Base-by-base conservation (phyloP, 2,329 filamentous ascomycete genomes). In the Penicillium corylophilum region DNA sequence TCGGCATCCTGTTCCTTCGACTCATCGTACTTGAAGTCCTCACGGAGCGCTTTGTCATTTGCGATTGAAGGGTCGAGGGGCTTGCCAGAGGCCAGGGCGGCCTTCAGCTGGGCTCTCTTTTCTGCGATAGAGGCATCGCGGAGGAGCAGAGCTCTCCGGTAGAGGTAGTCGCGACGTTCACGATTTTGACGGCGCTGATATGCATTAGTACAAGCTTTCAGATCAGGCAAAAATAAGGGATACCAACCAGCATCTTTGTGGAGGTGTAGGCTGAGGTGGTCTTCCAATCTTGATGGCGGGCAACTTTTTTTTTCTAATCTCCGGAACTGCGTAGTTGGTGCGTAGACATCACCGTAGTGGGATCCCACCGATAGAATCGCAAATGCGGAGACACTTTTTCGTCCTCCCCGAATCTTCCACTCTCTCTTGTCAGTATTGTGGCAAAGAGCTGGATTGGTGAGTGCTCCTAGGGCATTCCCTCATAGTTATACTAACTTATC, bases 21-120 rank as follows among this genome's bases (percentile, higher is more conserved):
- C 73, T 96, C 93, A 69, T 99, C 94, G 70, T 93, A 99, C 68
- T 92, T 91, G 75, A 88, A 96, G 70, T 97, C 90, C 67, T 89
- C 86, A 39, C 92, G 84, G 49, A 99, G 76, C 26, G 82, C 70
- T 72, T 90, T 90, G 74, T 99, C 93, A 66, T 95, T 88, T 49
- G 92, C 90, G 60, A 97, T 89, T 31, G 82, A 79, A 22, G 88
- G 83, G 61, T 93, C 88, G 43, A 96, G 76, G 8, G 90, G 88
- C 68, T 94, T 95, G 59, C 94, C 94, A 9, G 89, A 90, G 20
- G 94, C 93, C 45, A 97, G 80, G 9, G 92, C 91, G 29, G 87
- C 85, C 70, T 92, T 88, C 48, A 99, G 77, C 70, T 95, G 89
- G 35, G 92, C 88, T 64, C 93, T 82, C 72, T 96, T 96, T 71